These are phyloP conservation scores for Forsythia suspensa DNA, from an alignment of 257 asterid genomes.

Conservation along the genomic window DNA sequence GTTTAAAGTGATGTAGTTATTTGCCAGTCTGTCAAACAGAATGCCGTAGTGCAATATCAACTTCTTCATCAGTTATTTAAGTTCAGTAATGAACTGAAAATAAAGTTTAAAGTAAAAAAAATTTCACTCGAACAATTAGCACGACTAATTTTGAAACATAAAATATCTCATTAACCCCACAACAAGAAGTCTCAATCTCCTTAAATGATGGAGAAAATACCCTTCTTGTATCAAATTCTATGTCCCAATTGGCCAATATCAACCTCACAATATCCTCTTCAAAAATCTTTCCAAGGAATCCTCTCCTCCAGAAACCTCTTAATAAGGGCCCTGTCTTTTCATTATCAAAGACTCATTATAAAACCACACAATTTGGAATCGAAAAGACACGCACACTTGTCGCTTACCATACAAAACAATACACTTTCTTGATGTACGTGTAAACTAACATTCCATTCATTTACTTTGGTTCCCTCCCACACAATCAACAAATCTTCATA, in stretches of 20 bases:
- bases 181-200: conserved; percentile 25
- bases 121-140: no score
- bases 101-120: no score
- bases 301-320: conserved; percentile 16
- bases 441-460: conserved; percentile 51
- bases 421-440: conserved; percentile 47
- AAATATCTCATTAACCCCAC: conserved; percentile 31
- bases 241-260: conserved; percentile 31
- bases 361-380: conserved; percentile 43
- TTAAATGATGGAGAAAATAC: conserved; percentile 27
- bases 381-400: conserved; percentile 56
- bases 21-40: no score
- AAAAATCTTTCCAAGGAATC: conserved; percentile 18
- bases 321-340: not conserved
- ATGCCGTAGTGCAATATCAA: no score
- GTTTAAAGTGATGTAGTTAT: no score
- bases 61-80: no score
- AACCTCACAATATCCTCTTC: conserved; percentile 44
- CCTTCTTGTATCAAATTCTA: conserved; percentile 4
- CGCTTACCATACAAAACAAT: conserved; percentile 50
- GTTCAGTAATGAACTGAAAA: no score
- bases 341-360: not conserved
- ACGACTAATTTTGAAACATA: not conserved
- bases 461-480: conserved; percentile 21
- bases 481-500: not conserved